Conservation (phyloP, 371 early-diverging fungal species). For the Enterocytospora artemiae region DNA sequence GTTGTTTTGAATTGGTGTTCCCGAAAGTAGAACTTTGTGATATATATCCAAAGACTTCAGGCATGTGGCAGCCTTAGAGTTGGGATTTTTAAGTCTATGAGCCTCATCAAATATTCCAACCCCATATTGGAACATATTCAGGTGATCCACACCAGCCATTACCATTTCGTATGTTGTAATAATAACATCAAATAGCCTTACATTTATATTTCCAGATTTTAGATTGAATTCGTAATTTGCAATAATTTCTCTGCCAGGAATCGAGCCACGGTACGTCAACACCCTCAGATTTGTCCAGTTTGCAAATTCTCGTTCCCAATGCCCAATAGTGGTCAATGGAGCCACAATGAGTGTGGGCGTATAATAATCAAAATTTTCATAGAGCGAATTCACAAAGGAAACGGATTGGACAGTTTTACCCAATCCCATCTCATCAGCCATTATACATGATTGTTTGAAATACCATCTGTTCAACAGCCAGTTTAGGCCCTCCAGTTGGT, state of each 20-base stretch:
- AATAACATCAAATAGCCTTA: slow-evolving; percentile 74
- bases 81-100: slow-evolving; percentile 95
- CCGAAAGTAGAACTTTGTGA: slow-evolving; percentile 84
- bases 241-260: slow-evolving; percentile 65
- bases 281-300: slow-evolving; percentile 82
- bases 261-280: slow-evolving; percentile 77
- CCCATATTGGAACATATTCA: slow-evolving; percentile 76
- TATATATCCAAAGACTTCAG: slow-evolving; percentile 72
- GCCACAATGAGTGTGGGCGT: slow-evolving; percentile 81
- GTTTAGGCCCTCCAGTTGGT: slow-evolving; percentile 86
- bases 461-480: slow-evolving; percentile 98
- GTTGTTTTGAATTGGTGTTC: slow-evolving; percentile 96
- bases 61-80: slow-evolving; percentile 76
- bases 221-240: slow-evolving; percentile 66
- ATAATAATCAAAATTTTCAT: slow-evolving; percentile 68
- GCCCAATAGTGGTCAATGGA: slow-evolving; percentile 87
- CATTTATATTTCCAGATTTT: slow-evolving; percentile 63
- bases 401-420: slow-evolving; percentile 96
- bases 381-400: slow-evolving; percentile 73
- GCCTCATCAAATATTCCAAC: slow-evolving; percentile 95
- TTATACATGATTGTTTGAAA: slow-evolving; percentile 80
- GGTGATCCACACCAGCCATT: slow-evolving; percentile 69
- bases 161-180: slow-evolving; percentile 94
- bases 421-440: slow-evolving; percentile 97
- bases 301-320: slow-evolving; percentile 83